Conservation (phyloP, 83 land plant genomes). For the Isoetes engelmannii region DNA sequence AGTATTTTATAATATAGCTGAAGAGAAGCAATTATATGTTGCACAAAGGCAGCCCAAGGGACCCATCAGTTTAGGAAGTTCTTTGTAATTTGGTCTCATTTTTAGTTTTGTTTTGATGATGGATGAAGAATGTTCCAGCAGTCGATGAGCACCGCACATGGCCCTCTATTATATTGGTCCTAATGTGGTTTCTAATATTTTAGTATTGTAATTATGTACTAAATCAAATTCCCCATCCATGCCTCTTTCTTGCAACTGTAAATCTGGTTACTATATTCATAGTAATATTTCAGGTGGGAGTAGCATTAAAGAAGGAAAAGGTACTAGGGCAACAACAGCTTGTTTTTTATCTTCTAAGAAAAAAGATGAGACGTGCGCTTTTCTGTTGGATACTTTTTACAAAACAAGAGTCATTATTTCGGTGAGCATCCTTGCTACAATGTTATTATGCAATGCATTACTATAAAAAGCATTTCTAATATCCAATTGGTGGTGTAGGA, state of each 20-base stretch:
- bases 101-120: too few species aligned
- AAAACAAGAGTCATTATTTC: background rate
- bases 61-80: too few species aligned
- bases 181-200: too few species aligned
- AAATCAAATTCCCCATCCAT: background rate
- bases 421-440: background rate
- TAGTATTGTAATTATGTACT: too few species aligned
- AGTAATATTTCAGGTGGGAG: background rate
- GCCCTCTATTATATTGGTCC: too few species aligned
- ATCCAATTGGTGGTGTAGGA: background rate
- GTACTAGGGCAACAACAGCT: too few species aligned
- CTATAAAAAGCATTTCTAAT: background rate
- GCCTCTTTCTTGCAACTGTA: conserved; percentile 1
- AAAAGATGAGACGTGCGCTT: background rate
- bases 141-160: background rate
- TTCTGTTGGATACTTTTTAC: background rate
- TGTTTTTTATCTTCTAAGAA: background rate
- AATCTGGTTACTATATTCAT: background rate
- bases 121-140: too few species aligned
- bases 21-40: too few species aligned
- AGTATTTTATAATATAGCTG: too few species aligned
- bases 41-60: too few species aligned
- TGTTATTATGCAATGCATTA: background rate
- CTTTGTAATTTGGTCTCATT: too few species aligned
- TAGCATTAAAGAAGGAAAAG: background rate